Evolutionary conservation across 2,329 filamentous ascomycete genomes (phyloP).

Genomic region (Talaromyces sp.): DNA sequence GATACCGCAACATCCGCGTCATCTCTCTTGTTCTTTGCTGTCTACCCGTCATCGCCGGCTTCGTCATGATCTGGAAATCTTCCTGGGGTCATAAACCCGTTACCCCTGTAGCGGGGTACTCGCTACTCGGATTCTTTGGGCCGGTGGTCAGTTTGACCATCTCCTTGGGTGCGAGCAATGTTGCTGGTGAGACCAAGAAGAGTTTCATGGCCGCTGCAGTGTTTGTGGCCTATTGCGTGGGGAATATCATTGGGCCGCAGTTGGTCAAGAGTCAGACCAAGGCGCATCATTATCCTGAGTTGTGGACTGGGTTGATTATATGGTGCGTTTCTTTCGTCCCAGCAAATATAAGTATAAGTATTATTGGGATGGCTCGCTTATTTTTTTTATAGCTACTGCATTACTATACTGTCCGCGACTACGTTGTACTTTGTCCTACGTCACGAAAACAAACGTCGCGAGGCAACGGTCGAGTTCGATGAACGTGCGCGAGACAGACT

Average conservation of each 20-base stretch:
- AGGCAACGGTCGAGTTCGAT: constrained; percentile 44
- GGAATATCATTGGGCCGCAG: constrained; percentile 72
- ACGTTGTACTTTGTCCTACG: constrained; percentile 56
- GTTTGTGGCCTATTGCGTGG: constrained; percentile 70
- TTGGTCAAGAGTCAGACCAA: constrained; percentile 64
- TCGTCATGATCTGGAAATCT: constrained; percentile 67
- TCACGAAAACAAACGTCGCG: constrained; percentile 54
- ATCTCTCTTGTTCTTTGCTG: constrained; percentile 61
- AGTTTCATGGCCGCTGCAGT: constrained; percentile 68
- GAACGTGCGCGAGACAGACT: constrained; percentile 59
- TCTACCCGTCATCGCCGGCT: constrained; percentile 69
- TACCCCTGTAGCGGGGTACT: constrained; percentile 65
- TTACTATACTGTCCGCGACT: constrained; percentile 57
- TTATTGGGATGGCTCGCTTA: neutral
- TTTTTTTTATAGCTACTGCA: constrained; percentile 5
- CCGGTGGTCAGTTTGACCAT: constrained; percentile 62
- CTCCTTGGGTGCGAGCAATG: constrained; percentile 59
- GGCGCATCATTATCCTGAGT: constrained; percentile 60
- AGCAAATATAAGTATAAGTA: neutral
- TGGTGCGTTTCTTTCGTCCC: constrained; percentile 35
- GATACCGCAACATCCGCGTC: constrained; percentile 59
- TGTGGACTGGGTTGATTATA: constrained; percentile 66
- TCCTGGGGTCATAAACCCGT: constrained; percentile 59
- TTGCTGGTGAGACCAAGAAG: constrained; percentile 73
- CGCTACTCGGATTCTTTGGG: constrained; percentile 67